Conservation (phyloP, 306 rosid genomes). For the Elaeagnus macrophylla region DNA sequence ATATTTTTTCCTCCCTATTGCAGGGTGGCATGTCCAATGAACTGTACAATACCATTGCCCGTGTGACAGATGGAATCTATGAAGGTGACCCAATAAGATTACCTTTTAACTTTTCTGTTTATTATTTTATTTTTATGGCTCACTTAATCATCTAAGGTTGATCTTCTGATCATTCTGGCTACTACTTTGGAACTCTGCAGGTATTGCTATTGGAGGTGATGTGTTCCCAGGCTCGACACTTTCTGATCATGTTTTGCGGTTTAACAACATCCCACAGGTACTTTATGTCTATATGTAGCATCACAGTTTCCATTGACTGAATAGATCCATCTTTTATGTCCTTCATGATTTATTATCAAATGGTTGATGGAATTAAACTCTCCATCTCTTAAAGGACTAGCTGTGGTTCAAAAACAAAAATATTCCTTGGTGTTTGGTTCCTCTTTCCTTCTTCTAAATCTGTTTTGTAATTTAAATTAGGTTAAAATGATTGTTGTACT, state of each 20-base stretch:
- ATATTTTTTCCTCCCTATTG: conserved; percentile 18
- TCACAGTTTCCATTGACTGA: neutral
- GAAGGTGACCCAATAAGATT: conserved; percentile 47
- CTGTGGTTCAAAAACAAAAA: no score
- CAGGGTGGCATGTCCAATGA: conserved; percentile 99
- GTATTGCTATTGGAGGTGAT: conserved; percentile 99
- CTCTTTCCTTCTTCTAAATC: conserved; percentile 14
- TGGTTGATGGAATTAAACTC: neutral
- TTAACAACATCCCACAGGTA: conserved; percentile 95
- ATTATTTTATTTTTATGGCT: conserved; percentile 11
- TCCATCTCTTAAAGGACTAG: neutral
- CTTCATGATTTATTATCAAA: neutral
- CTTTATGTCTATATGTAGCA: neutral
- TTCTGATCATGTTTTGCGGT: conserved; percentile 94
- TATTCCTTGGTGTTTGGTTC: neutral
- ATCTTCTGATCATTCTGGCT: conserved; percentile 16
- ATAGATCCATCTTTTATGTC: neutral
- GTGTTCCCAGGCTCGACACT: conserved; percentile 99
- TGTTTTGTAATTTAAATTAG: conserved; percentile 36
- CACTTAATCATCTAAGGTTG: conserved; percentile 12
- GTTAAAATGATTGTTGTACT: conserved; percentile 91
- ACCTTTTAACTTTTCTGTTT: neutral
- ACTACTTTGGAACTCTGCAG: conserved; percentile 30
- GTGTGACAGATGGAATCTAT: conserved; percentile 92
- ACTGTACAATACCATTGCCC: conserved; percentile 78